A percentile compares a stretch with the other conserved stretches of the same genome.
These are phyloP conservation scores for cucumber (Cucumis sativus) DNA, from an alignment of 306 rosid species.

Conservation along the genomic window DNA sequence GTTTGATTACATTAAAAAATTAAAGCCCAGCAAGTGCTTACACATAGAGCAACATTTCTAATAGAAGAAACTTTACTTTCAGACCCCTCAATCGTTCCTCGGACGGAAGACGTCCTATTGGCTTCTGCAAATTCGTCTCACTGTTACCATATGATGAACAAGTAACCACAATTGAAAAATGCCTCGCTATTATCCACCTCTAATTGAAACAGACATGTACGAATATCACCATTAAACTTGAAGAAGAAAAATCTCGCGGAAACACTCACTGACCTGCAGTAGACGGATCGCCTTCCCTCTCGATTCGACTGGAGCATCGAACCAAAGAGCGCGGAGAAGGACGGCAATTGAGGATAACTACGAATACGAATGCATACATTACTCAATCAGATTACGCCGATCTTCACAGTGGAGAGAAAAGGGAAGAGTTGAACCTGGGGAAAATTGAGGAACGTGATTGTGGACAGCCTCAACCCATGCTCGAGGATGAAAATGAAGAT, in stretches of 20 bases:
- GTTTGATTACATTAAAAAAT: not conserved
- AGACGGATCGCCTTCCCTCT: conserved; percentile 26
- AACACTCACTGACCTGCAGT: conserved; percentile 33
- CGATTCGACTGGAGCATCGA: conserved; percentile 35
- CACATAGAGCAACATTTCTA: conserved; percentile 72
- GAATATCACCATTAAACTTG: not conserved
- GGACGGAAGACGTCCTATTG: conserved; percentile 17
- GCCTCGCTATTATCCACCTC: not conserved
- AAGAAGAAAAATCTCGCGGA: not conserved
- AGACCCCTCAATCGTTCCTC: conserved; percentile 19
- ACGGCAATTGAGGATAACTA: conserved; percentile 27
- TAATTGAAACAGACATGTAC: not conserved
- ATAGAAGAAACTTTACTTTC: conserved; percentile 44
- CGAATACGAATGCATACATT: conserved; percentile 8
- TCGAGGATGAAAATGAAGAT: conserved; percentile 18
- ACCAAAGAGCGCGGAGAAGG: conserved; percentile 23
- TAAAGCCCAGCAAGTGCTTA: conserved; percentile 22
- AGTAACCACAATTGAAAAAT: not conserved
- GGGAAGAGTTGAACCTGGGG: conserved; percentile 27
- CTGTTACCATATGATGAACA: conserved; percentile 1
- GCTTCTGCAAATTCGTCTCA: conserved; percentile 29
- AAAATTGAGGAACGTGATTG: conserved; percentile 19
- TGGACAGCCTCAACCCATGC: conserved; percentile 18
- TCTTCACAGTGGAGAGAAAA: not conserved
- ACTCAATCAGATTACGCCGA: not conserved